Percentiles rank a stretch among this genome's conserved stretches.
Conservation (phyloP, 2,329 filamentous ascomycete species). For the Microdochium nivale region DNA sequence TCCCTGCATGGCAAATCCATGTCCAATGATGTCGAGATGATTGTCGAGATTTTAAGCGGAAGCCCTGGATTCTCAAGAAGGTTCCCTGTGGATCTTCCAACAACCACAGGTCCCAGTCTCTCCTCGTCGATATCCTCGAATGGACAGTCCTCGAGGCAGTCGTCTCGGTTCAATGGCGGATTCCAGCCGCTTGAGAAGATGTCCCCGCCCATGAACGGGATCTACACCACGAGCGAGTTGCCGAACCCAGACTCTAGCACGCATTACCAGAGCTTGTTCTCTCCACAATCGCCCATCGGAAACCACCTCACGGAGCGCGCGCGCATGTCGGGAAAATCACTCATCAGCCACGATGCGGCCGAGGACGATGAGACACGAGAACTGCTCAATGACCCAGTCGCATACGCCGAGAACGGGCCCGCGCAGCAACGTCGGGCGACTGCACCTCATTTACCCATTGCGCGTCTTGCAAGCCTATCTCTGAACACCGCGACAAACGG, state of each 20-base stretch:
- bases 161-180: conserved; percentile 51
- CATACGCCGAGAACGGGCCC: conserved; percentile 64
- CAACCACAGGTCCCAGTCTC: conserved; percentile 30
- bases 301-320: conserved; percentile 56
- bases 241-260: conserved; percentile 45
- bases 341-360: conserved; percentile 62
- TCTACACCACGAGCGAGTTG: conserved; percentile 48
- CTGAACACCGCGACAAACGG: conserved; percentile 56
- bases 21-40: conserved; percentile 45
- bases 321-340: conserved; percentile 56
- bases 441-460: conserved; percentile 62
- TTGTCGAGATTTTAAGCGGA: conserved; percentile 47
- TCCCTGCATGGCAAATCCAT: conserved; percentile 49
- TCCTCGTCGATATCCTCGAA: conserved; percentile 34
- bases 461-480: conserved; percentile 61
- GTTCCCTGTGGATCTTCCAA: conserved; percentile 40
- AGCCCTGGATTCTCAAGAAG: conserved; percentile 31
- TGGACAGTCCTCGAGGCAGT: conserved; percentile 39
- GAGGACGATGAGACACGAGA: conserved; percentile 65
- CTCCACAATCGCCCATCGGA: conserved; percentile 64
- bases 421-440: conserved; percentile 55
- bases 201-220: conserved; percentile 49
- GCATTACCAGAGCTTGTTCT: conserved; percentile 58
- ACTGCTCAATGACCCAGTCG: conserved; percentile 63
- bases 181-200: conserved; percentile 56